Percentiles rank a stretch among this genome's conserved stretches.
phyloP scores from a whole-genome alignment of 129 eudicot genomes.

The Lonicera japonica region DNA sequence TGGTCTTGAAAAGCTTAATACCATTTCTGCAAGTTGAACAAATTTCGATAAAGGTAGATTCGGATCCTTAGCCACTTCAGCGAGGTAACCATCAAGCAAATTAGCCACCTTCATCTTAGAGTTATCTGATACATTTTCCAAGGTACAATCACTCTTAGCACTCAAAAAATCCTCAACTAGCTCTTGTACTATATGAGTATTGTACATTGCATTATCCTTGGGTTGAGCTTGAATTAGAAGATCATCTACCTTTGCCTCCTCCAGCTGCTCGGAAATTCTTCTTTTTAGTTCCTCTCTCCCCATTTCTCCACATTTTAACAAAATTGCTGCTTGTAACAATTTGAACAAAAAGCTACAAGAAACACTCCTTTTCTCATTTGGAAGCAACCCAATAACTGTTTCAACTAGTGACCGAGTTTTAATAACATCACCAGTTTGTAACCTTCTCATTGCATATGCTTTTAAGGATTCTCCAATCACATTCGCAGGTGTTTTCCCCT shows the following conservation, averaged over 20 bases:
- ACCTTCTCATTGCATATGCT: constrained; percentile 49
- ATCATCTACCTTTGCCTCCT: constrained; percentile 58
- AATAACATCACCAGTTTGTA: constrained; percentile 34
- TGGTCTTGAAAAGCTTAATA: constrained; percentile 52
- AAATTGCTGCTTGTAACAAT: constrained; percentile 49
- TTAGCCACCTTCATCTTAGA: constrained; percentile 61
- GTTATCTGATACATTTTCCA: constrained; percentile 31
- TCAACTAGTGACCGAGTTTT: constrained; percentile 48
- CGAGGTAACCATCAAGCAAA: constrained; percentile 70
- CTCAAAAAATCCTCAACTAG: constrained; percentile 54
- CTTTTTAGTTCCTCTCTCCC: constrained; percentile 35
- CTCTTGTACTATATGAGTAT: constrained; percentile 47
- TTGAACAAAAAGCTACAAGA: constrained; percentile 66
- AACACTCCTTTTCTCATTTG: constrained; percentile 36
- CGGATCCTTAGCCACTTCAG: constrained; percentile 67
- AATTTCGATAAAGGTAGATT: constrained; percentile 47
- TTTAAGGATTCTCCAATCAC: constrained; percentile 64
- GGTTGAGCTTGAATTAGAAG: constrained; percentile 36
- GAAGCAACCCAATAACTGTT: constrained; percentile 41
- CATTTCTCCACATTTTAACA: constrained; percentile 50
- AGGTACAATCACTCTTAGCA: constrained; percentile 13
- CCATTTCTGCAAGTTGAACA: constrained; percentile 69
- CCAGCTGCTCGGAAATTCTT: constrained; percentile 53
- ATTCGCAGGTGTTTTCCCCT: constrained; percentile 39
- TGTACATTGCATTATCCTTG: constrained; percentile 34